Conservation (phyloP, 2,329 filamentous ascomycete genomes). For the Paraconiothyrium brasiliense region DNA sequence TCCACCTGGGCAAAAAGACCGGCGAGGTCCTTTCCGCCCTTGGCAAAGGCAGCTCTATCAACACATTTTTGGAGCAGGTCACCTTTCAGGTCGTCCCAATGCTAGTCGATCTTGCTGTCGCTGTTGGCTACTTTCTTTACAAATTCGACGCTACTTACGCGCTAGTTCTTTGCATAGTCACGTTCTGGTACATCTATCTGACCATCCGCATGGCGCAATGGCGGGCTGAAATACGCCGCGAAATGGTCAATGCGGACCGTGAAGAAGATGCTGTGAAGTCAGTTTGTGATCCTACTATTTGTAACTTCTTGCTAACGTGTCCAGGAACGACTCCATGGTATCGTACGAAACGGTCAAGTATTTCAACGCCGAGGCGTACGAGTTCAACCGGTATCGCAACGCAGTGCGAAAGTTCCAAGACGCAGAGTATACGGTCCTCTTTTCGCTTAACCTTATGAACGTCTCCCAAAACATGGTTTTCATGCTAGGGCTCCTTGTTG, state of each 20-base stretch:
- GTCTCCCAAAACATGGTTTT: conserved; percentile 72
- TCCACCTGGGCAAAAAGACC: conserved; percentile 95
- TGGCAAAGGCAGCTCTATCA: conserved; percentile 96
- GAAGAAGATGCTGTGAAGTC: conserved; percentile 95
- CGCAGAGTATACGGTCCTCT: conserved; percentile 65
- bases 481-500: conserved; percentile 71
- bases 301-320: conserved; percentile 30
- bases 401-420: conserved; percentile 66
- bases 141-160: conserved; percentile 89
- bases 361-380: conserved; percentile 68
- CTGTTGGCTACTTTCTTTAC: conserved; percentile 81
- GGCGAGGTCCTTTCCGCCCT: conserved; percentile 95
- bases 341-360: conserved; percentile 88
- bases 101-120: conserved; percentile 87
- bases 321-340: conserved; percentile 90
- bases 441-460: conserved; percentile 68
- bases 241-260: conserved; percentile 94
- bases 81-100: conserved; percentile 97
- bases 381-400: conserved; percentile 66
- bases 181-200: conserved; percentile 95
- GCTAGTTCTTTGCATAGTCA: conserved; percentile 86
- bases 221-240: conserved; percentile 85
- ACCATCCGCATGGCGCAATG: conserved; percentile 96
- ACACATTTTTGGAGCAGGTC: conserved; percentile 93
- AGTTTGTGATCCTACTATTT: conserved; percentile 36